Conservation (phyloP, 2,329 filamentous ascomycete genomes). For the Hymenoscyphus fraxineus region DNA sequence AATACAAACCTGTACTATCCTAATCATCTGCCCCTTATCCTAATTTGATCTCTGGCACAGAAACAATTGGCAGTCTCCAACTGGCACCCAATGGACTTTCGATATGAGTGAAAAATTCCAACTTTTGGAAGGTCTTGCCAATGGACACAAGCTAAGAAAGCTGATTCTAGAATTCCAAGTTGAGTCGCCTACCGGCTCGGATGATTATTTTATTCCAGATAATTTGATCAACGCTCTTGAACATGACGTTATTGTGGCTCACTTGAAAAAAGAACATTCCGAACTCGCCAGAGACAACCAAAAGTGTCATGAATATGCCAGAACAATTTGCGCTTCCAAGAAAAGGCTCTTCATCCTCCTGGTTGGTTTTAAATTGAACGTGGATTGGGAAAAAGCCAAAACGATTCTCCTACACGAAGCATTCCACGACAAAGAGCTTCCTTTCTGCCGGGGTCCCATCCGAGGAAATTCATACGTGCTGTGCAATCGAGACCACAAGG, state of each 20-base stretch:
- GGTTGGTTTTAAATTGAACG: background rate
- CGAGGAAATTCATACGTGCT: background rate
- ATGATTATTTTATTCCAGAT: background rate
- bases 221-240: background rate
- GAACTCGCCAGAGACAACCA: background rate
- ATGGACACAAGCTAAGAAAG: background rate
- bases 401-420: background rate
- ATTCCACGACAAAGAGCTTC: background rate
- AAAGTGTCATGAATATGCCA: background rate
- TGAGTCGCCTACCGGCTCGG: background rate
- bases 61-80: no score
- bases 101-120: background rate
- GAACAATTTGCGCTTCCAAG: background rate
- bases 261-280: background rate
- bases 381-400: background rate
- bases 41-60: no score
- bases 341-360: slow-evolving; percentile 1
- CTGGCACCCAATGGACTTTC: background rate
- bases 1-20: no score
- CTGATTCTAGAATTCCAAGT: background rate
- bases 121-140: background rate
- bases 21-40: no score
- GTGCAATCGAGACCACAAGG: background rate
- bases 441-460: background rate
- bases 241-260: background rate